phyloP scores from a whole-genome alignment of 2,329 filamentous ascomycete genomes.

The Epichloe hybrida region DNA sequence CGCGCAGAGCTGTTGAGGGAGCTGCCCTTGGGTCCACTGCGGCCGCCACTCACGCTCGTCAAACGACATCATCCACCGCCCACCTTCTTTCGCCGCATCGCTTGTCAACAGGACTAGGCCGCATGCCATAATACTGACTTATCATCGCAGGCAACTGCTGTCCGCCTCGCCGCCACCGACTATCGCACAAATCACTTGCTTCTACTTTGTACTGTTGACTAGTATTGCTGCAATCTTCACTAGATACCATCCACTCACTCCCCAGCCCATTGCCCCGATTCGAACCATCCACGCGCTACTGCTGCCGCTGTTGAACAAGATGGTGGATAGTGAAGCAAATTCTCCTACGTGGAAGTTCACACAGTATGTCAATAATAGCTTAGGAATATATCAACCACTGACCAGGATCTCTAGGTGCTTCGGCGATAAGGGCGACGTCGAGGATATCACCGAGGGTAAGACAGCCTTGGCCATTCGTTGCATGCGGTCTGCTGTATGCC shows the following conservation, averaged over 20 bases:
- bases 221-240: background rate
- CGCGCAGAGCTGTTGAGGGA: conserved; percentile 5
- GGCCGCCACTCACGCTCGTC: conserved; percentile 9
- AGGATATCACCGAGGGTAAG: conserved; percentile 93
- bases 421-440: conserved; percentile 97
- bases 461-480: conserved; percentile 1
- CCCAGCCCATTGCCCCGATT: background rate
- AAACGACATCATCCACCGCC: conserved; percentile 16
- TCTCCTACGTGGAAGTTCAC: conserved; percentile 99
- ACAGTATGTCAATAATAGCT: conserved; percentile 53
- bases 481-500: conserved; percentile 5
- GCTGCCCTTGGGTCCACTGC: conserved; percentile 11
- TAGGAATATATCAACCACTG: conserved; percentile 10
- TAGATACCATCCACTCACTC: background rate
- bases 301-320: conserved; percentile 40
- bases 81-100: conserved; percentile 9
- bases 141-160: conserved; percentile 3
- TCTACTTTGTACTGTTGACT: background rate
- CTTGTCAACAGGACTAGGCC: conserved; percentile 8
- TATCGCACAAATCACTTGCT: conserved; percentile 1
- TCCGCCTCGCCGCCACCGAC: conserved; percentile 1
- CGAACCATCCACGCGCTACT: conserved; percentile 14
- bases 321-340: conserved; percentile 92
- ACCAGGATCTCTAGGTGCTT: conserved; percentile 59
- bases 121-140: conserved; percentile 6